Evolutionary conservation across 2,329 filamentous ascomycete species (phyloP), one percentile per base, ranked within the genome.

Genomic region (Microdochium trichocladiopsis): DNA sequence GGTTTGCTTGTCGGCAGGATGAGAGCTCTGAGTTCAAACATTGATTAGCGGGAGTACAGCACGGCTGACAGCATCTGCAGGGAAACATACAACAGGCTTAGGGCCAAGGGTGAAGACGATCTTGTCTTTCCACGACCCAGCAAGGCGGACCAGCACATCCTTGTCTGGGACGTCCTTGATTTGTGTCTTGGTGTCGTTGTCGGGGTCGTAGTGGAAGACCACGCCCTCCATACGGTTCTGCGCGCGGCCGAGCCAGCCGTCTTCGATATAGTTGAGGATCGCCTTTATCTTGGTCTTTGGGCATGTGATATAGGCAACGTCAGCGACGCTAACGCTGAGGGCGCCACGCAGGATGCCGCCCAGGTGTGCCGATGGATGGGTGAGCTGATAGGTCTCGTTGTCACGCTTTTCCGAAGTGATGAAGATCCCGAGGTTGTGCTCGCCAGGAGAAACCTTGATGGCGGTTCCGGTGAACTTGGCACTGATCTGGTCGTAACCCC

Each of bases 391-490:
- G 56, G 92, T 88, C 72, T 99, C 94, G 64, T 93, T 82, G 60
- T 87, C 83, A 51, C 88, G 80, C 57, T 84, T 86, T 62, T 90
- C 83, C 24, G 97, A 73, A 10, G 83, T 92, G 67, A 99, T 86
- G 72, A 96, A 99, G 61, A 99, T 97, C 58, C 94, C 94, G 58
- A 95, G 77, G 69, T 99, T 99, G 73, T 95, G 90, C 65, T 92
- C 86, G 57, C 94, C 94, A 1, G 94, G 90, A 22, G 87, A 85
- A 36, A 99, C 93, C 66, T 91, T 90, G 69, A 99, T 81, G 61
- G 89, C 93, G 18, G 94, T 96, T 53, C 94, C 94, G 1, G 94
- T 97, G 72, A 99, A 99, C 70, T 96, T 97, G 64, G 94, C 94
- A 60, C 88, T 93, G 62, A 99, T 86, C 73, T 99, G 94, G 65